phyloP scores from a whole-genome alignment of 192 early-diverging fungal genomes.

The Backusella circina region DNA sequence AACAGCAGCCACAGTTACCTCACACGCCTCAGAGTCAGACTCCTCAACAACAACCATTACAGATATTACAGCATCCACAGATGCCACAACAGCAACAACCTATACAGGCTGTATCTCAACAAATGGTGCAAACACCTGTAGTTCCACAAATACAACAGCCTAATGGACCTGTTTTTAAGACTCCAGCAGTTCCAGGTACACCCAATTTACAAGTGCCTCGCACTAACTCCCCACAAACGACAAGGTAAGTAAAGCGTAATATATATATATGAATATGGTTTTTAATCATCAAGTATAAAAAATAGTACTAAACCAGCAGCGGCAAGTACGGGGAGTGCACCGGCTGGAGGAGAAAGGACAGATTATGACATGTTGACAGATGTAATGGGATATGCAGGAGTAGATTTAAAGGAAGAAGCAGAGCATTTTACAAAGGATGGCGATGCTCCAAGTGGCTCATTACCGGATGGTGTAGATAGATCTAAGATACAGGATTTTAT shows the following conservation, averaged over 20 bases:
- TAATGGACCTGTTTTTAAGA: constrained; percentile 2
- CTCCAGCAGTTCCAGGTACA: constrained; percentile 23
- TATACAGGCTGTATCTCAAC: not conserved
- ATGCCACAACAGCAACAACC: not conserved
- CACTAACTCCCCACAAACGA: not conserved
- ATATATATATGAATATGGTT: not conserved
- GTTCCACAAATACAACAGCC: not conserved
- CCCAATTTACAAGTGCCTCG: constrained; percentile 31
- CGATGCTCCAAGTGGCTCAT: constrained; percentile 7
- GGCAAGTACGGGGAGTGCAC: constrained; percentile 12
- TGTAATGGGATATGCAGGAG: constrained; percentile 75
- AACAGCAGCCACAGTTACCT: not conserved
- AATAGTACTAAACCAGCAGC: constrained; percentile 8
- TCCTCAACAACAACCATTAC: not conserved
- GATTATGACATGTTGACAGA: constrained; percentile 63
- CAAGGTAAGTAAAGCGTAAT: not conserved
- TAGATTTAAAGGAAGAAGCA: constrained; percentile 60
- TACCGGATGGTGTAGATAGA: constrained; percentile 31
- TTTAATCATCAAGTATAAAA: not conserved
- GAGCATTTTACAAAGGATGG: constrained; percentile 35
- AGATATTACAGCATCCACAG: not conserved
- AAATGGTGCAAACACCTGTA: not conserved
- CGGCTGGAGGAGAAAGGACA: constrained; percentile 28
- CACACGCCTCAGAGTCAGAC: not conserved
- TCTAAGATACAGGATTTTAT: constrained; percentile 49